These are phyloP conservation scores for Phlegmacium glaucopus DNA, from an alignment of 768 basidiomycete genomes.

Conservation along the genomic window DNA sequence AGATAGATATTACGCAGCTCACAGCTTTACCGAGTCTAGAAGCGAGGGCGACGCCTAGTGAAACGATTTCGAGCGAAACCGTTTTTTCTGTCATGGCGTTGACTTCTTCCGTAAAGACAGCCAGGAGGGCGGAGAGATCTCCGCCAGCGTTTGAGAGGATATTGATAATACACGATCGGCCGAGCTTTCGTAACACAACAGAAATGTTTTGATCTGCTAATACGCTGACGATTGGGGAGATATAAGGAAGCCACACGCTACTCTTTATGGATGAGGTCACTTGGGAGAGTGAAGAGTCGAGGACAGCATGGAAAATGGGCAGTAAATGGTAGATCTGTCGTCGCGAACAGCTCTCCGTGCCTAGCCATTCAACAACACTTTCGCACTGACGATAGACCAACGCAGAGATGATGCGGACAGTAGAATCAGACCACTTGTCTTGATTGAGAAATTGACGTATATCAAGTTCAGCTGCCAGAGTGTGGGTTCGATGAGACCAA, in stretches of 20 bases:
- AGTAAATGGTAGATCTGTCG: constrained; percentile 29
- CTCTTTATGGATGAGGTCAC: constrained; percentile 6
- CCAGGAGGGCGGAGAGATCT: constrained; percentile 4
- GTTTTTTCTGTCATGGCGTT: constrained; percentile 5
- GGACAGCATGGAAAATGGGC: constrained; percentile 40
- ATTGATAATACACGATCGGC: constrained; percentile 6
- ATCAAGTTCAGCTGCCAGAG: constrained; percentile 18
- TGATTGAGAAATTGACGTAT: constrained; percentile 36
- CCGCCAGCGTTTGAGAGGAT: constrained; percentile 6
- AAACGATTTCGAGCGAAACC: constrained; percentile 10
- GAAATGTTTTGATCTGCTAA: constrained; percentile 1
- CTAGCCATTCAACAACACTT: constrained; percentile 39
- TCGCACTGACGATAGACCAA: constrained; percentile 39
- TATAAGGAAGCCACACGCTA: constrained; percentile 26
- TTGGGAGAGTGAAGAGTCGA: constrained; percentile 31
- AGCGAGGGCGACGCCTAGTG: constrained; percentile 5
- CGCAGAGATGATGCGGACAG: constrained; percentile 37
- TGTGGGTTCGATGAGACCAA: constrained; percentile 29
- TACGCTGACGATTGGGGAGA: constrained; percentile 16
- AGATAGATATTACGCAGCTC: constrained; percentile 18
- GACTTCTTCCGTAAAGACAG: constrained; percentile 7
- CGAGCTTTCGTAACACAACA: constrained; percentile 6
- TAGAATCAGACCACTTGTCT: constrained; percentile 40
- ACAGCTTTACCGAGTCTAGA: constrained; percentile 14
- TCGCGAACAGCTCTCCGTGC: constrained; percentile 21